Evolutionary conservation across 23 red algal genomes (phyloP), one percentile per base, ranked within the genome.

Genomic region (Gracilaria caudata): DNA sequence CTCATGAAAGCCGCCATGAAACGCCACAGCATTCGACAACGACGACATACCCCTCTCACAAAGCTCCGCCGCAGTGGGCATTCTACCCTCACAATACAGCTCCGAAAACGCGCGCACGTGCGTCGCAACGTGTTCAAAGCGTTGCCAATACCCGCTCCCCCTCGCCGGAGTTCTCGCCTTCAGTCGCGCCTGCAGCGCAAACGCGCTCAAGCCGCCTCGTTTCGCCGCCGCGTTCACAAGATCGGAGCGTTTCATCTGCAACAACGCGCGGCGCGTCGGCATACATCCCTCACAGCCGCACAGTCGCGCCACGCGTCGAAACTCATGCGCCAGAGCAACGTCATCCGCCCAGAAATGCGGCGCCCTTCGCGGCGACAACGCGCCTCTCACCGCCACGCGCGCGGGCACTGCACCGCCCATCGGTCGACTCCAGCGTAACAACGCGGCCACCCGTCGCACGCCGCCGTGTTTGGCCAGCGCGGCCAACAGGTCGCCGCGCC

Each of bases 381-480:
- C 45, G 57, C 80, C 16, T 3, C 36, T 0, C 44, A 12, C 43
- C 7, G 5, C 44, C 32, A 43, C 75, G 14, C 47, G 40, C 53
- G 70, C 33, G 10, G 26, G 57, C 24, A 21, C 66, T 3, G 66
- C 64, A 17, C 57, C 28, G 64, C 26, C 30, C 26, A 34, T 21
- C 12, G 33, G 55, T 12, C 72, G 36, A 20, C 53, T 64, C 73
- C 73, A 89, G 24, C 86, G 38, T 20, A 89, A 41, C 24, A 65
- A n/a, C 53, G 45, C 73, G 2, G 71, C 72, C 6, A 89, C 86
- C 23, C 56, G 38, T 1, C 64, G 40, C 60, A 89, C 32, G 41
- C 86, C 86, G 56, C 86, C 86, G 61, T 89, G 86, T 46, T 79
- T 89, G 37, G 49, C 74, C 13, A 89, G 56, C 56, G 86, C 86